phyloP scores from a whole-genome alignment of 306 rosid genomes.

The Trifolium dubium region DNA sequence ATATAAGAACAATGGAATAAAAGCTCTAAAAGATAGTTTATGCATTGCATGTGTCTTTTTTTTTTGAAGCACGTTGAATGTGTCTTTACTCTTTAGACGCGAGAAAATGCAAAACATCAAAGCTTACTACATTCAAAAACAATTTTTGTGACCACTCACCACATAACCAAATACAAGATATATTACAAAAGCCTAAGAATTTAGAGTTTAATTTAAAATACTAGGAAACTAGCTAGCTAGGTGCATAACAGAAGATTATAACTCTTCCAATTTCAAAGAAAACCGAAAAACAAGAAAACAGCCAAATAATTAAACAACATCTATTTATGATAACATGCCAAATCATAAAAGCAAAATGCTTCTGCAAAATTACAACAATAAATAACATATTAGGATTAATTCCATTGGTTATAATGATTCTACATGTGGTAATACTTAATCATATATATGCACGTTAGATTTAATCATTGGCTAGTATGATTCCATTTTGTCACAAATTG shows the following conservation, averaged over 20 bases:
- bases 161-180: background rate
- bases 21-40: too few species aligned
- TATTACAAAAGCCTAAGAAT: background rate
- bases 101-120: too few species aligned
- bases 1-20: too few species aligned
- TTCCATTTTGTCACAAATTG: background rate
- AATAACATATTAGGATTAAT: background rate
- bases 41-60: too few species aligned
- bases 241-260: background rate
- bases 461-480: background rate
- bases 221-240: background rate
- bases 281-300: background rate
- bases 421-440: slow-evolving; percentile 5
- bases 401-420: background rate
- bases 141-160: background rate
- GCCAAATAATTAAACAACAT: background rate
- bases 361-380: background rate
- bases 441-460: slow-evolving; percentile 9
- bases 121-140: background rate
- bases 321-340: slow-evolving; percentile 17
- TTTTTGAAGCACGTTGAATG: too few species aligned
- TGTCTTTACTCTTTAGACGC: too few species aligned
- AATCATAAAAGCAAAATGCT: slow-evolving; percentile 13
- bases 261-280: background rate
- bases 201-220: background rate